Conservation (phyloP, 2,329 filamentous ascomycete genomes). For the Calonectria hongkongensis region DNA sequence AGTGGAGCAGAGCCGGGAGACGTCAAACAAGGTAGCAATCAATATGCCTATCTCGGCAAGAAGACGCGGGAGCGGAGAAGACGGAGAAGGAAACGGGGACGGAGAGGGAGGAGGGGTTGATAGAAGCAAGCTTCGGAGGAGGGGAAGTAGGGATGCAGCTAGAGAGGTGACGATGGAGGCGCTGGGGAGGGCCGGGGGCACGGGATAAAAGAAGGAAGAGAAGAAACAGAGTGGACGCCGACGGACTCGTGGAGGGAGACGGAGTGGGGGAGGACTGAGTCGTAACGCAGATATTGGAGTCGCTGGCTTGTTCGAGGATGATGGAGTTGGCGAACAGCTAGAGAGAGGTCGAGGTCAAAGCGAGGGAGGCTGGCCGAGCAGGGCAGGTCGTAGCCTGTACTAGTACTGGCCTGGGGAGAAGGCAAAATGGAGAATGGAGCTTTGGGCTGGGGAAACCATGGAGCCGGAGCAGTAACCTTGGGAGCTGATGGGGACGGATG, state of each 20-base stretch:
- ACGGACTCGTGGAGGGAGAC: slow-evolving; percentile 17
- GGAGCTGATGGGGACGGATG: slow-evolving; percentile 6
- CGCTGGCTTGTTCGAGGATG: slow-evolving; percentile 32
- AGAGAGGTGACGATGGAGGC: slow-evolving; percentile 14
- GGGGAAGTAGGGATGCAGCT: slow-evolving; percentile 22
- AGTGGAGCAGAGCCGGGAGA: slow-evolving; percentile 6
- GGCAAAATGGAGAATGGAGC: slow-evolving; percentile 28
- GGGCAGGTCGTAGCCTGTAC: slow-evolving; percentile 18
- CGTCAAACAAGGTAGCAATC: slow-evolving; percentile 14
- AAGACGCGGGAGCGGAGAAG: not conserved
- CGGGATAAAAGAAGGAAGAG: not conserved
- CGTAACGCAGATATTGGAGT: slow-evolving; percentile 39
- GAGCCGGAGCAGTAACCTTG: slow-evolving; percentile 25
- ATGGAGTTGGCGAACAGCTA: slow-evolving; percentile 34
- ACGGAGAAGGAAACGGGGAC: not conserved
- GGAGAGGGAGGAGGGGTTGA: slow-evolving; percentile 28
- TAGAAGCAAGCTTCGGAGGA: slow-evolving; percentile 29
- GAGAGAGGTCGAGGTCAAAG: slow-evolving; percentile 33
- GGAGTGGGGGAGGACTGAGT: slow-evolving; percentile 34
- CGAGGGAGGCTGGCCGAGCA: slow-evolving; percentile 31
- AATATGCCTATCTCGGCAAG: slow-evolving; percentile 11
- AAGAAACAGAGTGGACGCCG: slow-evolving; percentile 5
- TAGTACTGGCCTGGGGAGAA: slow-evolving; percentile 25
- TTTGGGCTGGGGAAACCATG: slow-evolving; percentile 36
- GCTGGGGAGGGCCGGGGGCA: not conserved